Evolutionary conservation across 106 monocot genomes (phyloP).

Genomic region (Dendrobium catenatum): DNA sequence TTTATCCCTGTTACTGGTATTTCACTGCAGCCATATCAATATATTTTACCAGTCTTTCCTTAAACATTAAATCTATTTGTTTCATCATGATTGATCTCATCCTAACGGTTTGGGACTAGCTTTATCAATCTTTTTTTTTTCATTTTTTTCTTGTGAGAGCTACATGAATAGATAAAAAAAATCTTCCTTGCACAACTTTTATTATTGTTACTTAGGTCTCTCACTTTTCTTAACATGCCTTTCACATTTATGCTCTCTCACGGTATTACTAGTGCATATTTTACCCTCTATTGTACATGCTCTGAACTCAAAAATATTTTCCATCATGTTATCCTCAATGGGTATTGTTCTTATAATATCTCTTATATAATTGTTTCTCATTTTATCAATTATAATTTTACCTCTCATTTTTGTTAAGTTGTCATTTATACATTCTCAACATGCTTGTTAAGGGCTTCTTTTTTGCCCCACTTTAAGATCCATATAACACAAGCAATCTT

Average conservation of each 20-base stretch:
- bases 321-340: not conserved
- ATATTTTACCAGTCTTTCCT: not conserved
- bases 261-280: too few species aligned
- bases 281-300: not conserved
- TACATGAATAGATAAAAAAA: not conserved
- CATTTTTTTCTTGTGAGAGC: not conserved
- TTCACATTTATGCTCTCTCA: not conserved
- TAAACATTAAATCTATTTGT: not conserved
- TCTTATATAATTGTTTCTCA: not conserved
- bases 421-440: not conserved
- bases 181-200: not conserved
- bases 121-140: not conserved
- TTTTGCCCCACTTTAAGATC: not conserved
- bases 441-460: not conserved
- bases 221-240: not conserved
- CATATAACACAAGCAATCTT: not conserved
- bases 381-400: not conserved
- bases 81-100: not conserved
- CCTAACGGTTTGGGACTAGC: not conserved
- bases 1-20: conserved; percentile 90
- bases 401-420: not conserved
- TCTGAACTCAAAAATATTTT: not conserved
- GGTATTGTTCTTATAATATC: not conserved
- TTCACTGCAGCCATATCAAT: not conserved
- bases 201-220: not conserved